Base-by-base conservation (phyloP, 2,329 filamentous ascomycete genomes). In the Aspergillus terreus region DNA sequence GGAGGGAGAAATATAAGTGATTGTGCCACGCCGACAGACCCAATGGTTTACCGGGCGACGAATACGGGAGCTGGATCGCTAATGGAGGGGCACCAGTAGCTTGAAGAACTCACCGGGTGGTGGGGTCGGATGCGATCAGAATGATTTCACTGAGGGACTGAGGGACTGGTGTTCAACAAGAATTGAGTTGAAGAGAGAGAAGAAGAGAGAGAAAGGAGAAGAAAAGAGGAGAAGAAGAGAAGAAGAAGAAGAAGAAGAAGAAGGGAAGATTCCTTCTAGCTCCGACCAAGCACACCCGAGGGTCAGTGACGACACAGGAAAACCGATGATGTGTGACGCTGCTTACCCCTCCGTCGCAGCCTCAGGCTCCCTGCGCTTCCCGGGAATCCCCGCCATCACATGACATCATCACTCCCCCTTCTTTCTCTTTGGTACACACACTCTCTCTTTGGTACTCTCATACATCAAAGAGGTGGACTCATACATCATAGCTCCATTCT, bases 41-140 rank as follows among this genome's bases (percentile, higher is more conserved):
- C 47, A 49, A 55, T 32, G 49, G 47, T 61, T 63, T 60, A 63
- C 60, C 60, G 60, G 58, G 54, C 55, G 58, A 63, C 60, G 59
- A 62, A 63, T 59, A 56, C 58, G 58, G 55, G 54, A 50, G 49
- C 48, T 52, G 25, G 41, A 44, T 41, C 36, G 42, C 52, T 52
- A 55, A 57, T 57, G 56, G 59, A 58, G 60, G 61, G 56, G 56
- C 52, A 50, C 38, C 47, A 49, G 49, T 48, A 53, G 40, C 50
- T 51, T 51, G 50, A 55, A 58, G 58, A 57, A 60, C 67, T 71
- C 68, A 71, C 69, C 69, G 69, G 60, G 57, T 62, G 53, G 60
- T 69, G 68, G 67, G 65, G 63, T 60, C 58, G 65, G 61, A 69
- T 61, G 58, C 52, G 61, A 66, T 71, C 66, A 70, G 62, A 44